These are phyloP conservation scores for Alternaria sp. DNA, from an alignment of 2,329 filamentous ascomycete genomes.

Conservation along the genomic window DNA sequence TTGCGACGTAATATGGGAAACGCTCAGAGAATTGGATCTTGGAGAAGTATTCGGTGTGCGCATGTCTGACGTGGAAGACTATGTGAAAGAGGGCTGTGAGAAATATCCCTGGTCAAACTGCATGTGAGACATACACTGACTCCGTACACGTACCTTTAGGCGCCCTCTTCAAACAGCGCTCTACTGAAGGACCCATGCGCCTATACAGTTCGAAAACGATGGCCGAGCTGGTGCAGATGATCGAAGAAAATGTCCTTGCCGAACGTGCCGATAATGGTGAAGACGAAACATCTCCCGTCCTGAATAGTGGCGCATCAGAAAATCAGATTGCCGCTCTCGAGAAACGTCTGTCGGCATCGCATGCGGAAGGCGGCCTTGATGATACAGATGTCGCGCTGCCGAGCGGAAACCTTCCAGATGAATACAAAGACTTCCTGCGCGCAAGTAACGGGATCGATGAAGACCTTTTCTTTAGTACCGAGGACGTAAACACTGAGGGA, in stretches of 20 bases:
- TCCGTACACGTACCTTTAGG: too few species aligned
- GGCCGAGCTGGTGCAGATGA: background rate
- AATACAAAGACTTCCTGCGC: constrained; percentile 13
- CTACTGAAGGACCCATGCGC: constrained; percentile 1
- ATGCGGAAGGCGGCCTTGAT: background rate
- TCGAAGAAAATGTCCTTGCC: background rate
- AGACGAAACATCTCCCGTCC: background rate
- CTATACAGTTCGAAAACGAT: constrained; percentile 5
- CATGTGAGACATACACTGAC: too few species aligned
- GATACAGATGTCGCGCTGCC: background rate
- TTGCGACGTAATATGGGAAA: background rate
- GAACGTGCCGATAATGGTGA: background rate
- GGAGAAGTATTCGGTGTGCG: background rate
- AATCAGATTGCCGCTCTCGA: constrained; percentile 5
- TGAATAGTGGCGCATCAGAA: background rate
- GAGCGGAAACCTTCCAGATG: constrained; percentile 2
- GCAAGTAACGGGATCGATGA: constrained; percentile 11
- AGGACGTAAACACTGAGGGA: background rate
- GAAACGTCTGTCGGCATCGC: background rate
- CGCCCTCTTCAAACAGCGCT: constrained; percentile 2
- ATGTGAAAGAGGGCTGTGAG: background rate
- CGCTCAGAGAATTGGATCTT: background rate
- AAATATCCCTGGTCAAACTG: too few species aligned
- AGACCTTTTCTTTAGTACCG: background rate
- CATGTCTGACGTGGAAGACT: background rate